These are phyloP conservation scores for Chaetomiaceae sp. DNA, from an alignment of 2,329 filamentous ascomycete genomes.

Conservation along the genomic window DNA sequence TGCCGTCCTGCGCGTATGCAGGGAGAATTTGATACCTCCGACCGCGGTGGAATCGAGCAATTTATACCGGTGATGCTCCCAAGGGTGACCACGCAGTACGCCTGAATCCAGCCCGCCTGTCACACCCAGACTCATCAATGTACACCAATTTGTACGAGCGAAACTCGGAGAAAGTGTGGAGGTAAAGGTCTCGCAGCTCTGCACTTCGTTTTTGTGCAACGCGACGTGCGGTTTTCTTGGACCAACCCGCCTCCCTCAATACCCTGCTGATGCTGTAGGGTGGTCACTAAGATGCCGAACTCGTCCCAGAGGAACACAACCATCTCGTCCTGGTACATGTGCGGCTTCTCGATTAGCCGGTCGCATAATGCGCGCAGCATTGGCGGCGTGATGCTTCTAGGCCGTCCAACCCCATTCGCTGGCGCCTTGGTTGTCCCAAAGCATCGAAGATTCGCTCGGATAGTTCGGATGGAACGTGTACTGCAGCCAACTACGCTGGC, in stretches of 20 bases:
- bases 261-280: constrained; percentile 1
- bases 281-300: constrained; percentile 14
- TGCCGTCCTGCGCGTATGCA: constrained; percentile 16
- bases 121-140: constrained; percentile 36
- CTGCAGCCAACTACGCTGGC: background rate
- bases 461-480: background rate
- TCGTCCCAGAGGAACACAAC: constrained; percentile 20
- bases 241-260: constrained; percentile 4
- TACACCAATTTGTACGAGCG: constrained; percentile 34
- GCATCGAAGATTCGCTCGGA: background rate
- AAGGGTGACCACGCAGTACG: constrained; percentile 35
- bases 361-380: constrained; percentile 7
- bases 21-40: constrained; percentile 27
- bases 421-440: constrained; percentile 6
- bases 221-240: constrained; percentile 26
- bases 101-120: constrained; percentile 34
- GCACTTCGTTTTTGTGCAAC: constrained; percentile 31
- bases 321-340: constrained; percentile 23
- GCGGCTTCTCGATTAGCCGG: constrained; percentile 14
- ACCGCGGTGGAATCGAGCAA: constrained; percentile 25
- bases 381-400: constrained; percentile 3
- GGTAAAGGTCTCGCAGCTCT: constrained; percentile 35
- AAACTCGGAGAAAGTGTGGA: constrained; percentile 32
- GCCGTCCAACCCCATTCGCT: constrained; percentile 7
- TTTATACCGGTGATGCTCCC: constrained; percentile 28